Evolutionary conservation across 768 basidiomycete genomes (phyloP).

Genomic region (Paxillus ammoniavirescens): DNA sequence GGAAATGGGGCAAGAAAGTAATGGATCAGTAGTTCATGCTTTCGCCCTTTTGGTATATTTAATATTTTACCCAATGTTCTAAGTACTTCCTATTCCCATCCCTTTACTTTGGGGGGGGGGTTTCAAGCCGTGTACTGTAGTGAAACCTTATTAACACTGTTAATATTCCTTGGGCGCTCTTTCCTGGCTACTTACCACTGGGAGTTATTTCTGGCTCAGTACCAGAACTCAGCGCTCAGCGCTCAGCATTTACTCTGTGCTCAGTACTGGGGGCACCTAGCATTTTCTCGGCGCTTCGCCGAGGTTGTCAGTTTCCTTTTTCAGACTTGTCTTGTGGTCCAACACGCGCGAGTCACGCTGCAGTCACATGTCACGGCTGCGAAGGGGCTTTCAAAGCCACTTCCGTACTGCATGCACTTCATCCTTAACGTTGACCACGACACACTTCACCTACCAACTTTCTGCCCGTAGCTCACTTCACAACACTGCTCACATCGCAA

Average conservation of each 20-base stretch:
- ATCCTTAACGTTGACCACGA: slow-evolving; percentile 27
- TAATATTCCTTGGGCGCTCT: not conserved
- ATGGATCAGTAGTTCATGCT: not conserved
- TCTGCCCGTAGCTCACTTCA: slow-evolving; percentile 3
- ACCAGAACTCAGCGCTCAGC: no score
- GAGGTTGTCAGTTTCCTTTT: not conserved
- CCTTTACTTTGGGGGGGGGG: not conserved
- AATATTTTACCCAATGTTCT: not conserved
- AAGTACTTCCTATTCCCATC: not conserved
- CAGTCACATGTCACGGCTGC: slow-evolving; percentile 32
- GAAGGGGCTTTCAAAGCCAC: slow-evolving; percentile 32
- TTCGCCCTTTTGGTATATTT: not conserved
- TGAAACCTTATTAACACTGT: not conserved
- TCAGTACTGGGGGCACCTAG: no score
- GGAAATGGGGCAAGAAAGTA: slow-evolving; percentile 34
- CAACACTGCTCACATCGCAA: slow-evolving; percentile 2
- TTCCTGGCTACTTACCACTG: not conserved
- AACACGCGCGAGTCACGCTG: slow-evolving; percentile 26
- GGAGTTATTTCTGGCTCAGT: no score
- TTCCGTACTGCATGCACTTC: slow-evolving; percentile 20
- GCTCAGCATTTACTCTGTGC: no score
- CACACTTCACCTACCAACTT: slow-evolving; percentile 10
- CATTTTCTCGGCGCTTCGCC: not conserved
- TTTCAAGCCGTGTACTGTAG: not conserved
- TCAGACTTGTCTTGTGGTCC: slow-evolving; percentile 9